Conservation (phyloP, 306 rosid genomes). For the Cucumis hystrix region DNA sequence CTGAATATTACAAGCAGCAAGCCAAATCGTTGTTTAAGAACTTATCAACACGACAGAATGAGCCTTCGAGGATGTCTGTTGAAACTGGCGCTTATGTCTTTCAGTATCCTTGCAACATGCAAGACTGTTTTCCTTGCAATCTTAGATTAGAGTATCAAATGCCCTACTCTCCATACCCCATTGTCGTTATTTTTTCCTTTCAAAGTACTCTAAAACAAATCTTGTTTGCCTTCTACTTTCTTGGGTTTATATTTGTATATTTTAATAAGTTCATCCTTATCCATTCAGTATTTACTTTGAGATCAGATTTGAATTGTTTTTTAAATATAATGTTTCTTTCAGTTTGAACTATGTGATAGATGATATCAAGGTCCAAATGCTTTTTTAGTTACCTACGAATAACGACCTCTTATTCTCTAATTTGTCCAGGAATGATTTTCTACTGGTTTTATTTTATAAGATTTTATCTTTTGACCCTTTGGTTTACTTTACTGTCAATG, state of each 20-base stretch:
- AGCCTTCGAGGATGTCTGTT: conserved; percentile 89
- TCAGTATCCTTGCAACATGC: conserved; percentile 63
- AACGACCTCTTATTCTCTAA: neutral
- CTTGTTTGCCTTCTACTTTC: neutral
- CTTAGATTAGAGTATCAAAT: neutral
- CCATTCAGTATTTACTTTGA: neutral
- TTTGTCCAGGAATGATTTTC: neutral
- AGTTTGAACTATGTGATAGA: neutral
- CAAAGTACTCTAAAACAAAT: neutral
- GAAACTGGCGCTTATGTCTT: conserved; percentile 86
- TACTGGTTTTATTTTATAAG: neutral
- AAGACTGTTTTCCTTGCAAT: neutral
- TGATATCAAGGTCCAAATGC: neutral
- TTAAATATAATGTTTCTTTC: neutral
- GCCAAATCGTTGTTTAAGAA: conserved; percentile 86
- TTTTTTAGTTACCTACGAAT: neutral
- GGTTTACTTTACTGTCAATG: neutral
- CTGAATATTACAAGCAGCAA: conserved; percentile 80
- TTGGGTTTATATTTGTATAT: neutral
- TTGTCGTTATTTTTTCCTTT: neutral
- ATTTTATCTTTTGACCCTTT: neutral
- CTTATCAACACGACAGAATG: conserved; percentile 78
- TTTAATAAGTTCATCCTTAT: neutral
- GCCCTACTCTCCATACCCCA: neutral
- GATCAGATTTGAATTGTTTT: neutral